Percentiles rank a stretch among this genome's conserved stretches.
phyloP scores from a whole-genome alignment of 306 rosid species.

The Cicer arietinum region DNA sequence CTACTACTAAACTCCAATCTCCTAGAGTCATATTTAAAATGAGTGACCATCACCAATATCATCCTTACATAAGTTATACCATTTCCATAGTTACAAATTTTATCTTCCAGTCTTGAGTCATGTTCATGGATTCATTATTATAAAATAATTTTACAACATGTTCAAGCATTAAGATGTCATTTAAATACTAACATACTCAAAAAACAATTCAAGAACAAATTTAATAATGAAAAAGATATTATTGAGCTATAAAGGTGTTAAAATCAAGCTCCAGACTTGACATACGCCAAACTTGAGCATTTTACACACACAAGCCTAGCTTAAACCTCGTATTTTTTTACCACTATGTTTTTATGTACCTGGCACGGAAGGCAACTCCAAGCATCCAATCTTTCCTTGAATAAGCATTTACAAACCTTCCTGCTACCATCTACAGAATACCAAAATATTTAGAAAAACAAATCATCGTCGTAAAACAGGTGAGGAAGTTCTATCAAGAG shows the following conservation, averaged over 20 bases:
- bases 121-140: no score
- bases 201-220: not conserved
- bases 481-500: slow-evolving; percentile 7
- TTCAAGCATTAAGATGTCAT: not conserved
- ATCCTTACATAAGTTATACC: no score
- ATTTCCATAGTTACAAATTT: no score
- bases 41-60: no score
- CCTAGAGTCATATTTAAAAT: no score
- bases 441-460: not conserved
- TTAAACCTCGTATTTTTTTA: not conserved
- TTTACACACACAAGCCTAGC: not conserved
- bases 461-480: not conserved
- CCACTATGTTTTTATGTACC: slow-evolving; percentile 46
- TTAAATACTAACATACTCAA: not conserved
- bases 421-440: slow-evolving; percentile 66
- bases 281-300: not conserved
- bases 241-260: not conserved
- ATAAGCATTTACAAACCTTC: slow-evolving; percentile 76
- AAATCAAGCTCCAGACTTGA: slow-evolving; percentile 4
- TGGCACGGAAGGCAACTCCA: slow-evolving; percentile 71
- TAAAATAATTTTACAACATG: no score
- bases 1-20: no score
- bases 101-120: no score
- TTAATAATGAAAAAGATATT: not conserved
- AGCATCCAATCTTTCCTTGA: slow-evolving; percentile 68